phyloP scores from a whole-genome alignment of 179 eudicot genomes.

The Beta corolliflora region DNA sequence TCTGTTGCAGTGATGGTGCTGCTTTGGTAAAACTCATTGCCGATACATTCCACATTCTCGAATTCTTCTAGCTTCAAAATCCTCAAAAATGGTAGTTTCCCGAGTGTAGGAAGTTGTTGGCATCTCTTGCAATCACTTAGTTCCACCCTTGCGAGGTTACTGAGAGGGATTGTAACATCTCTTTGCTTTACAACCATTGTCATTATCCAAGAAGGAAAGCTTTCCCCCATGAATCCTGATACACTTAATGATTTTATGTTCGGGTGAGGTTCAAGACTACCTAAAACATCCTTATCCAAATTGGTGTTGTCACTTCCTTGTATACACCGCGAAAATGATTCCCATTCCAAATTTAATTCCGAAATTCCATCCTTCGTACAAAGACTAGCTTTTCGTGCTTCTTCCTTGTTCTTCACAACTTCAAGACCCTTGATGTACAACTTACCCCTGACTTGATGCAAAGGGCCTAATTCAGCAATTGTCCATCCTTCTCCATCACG shows the following conservation, averaged over 20 bases:
- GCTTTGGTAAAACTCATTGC: neutral
- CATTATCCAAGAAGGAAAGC: slow-evolving; percentile 18
- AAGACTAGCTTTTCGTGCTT: slow-evolving; percentile 15
- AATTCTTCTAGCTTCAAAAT: slow-evolving; percentile 3
- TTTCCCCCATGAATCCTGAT: neutral
- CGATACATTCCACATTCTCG: neutral
- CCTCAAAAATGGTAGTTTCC: slow-evolving; percentile 13
- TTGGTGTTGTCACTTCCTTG: neutral
- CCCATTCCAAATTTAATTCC: slow-evolving; percentile 1
- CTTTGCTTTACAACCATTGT: slow-evolving; percentile 11
- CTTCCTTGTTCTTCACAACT: slow-evolving; percentile 12
- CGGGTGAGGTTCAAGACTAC: slow-evolving; percentile 26
- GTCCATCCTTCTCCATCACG: slow-evolving; percentile 17
- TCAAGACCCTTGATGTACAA: slow-evolving; percentile 16
- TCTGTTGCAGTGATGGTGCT: neutral
- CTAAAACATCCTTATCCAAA: slow-evolving; percentile 21
- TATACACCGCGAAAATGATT: neutral
- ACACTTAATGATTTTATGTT: neutral
- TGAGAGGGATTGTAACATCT: neutral
- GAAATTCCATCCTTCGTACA: neutral
- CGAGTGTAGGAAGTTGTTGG: slow-evolving; percentile 18
- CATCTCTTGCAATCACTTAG: slow-evolving; percentile 17
- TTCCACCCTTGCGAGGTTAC: slow-evolving; percentile 6
- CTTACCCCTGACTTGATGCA: neutral
- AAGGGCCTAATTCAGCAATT: slow-evolving; percentile 15